Evolutionary conservation across 768 basidiomycete genomes (phyloP).

Genomic region (Rhodotorula babjevae): DNA sequence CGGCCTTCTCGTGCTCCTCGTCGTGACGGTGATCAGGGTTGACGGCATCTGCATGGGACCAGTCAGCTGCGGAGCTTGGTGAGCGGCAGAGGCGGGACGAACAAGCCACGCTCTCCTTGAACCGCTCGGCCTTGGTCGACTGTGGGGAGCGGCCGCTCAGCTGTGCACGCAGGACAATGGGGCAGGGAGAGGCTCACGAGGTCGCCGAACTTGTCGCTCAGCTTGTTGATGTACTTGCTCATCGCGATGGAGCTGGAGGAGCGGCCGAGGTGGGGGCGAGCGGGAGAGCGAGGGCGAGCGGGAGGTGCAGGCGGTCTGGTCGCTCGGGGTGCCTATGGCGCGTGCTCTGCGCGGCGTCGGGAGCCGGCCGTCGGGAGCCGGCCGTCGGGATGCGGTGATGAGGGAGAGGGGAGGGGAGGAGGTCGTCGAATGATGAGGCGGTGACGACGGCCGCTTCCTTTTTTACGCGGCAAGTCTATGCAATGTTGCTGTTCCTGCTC

Average conservation of each 20-base stretch:
- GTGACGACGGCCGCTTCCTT: too few relatives aligned
- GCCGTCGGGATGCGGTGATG: background rate
- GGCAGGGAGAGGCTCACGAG: slow-evolving; percentile 1
- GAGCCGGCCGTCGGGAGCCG: too few relatives aligned
- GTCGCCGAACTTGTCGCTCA: slow-evolving; percentile 19
- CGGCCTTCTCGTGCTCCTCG: slow-evolving; percentile 52
- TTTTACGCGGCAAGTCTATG: too few relatives aligned
- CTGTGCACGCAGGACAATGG: background rate
- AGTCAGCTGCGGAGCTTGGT: too few relatives aligned
- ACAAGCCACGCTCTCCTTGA: slow-evolving; percentile 21
- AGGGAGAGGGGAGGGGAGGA: background rate
- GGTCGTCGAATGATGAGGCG: too few relatives aligned
- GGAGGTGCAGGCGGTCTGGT: too few relatives aligned
- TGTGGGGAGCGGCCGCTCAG: background rate
- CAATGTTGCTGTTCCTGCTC: background rate
- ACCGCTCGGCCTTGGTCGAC: background rate
- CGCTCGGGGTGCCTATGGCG: too few relatives aligned
- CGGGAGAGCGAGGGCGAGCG: too few relatives aligned
- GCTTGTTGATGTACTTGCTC: slow-evolving; percentile 10
- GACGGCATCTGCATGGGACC: background rate
- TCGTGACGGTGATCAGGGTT: slow-evolving; percentile 55
- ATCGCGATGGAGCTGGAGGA: background rate
- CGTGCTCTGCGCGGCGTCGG: too few relatives aligned
- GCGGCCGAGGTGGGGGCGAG: background rate
- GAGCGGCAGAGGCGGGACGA: background rate